Evolutionary conservation across 2,329 filamentous ascomycete species (phyloP).

Genomic region (Leptographium wingfieldii): DNA sequence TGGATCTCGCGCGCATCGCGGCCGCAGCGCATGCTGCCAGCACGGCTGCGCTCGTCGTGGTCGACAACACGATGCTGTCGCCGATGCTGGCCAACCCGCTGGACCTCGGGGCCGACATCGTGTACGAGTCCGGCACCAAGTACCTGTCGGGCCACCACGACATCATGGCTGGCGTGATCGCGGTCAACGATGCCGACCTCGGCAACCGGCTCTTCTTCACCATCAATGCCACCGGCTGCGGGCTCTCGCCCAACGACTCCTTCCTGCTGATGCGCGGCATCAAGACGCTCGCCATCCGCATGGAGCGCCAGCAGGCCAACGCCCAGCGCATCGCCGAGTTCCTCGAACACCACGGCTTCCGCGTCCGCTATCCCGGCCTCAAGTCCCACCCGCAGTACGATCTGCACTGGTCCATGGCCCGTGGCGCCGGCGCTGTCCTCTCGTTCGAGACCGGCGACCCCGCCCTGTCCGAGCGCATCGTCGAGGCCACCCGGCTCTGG

Average conservation of each 20-base stretch:
- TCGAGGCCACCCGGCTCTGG: conserved; percentile 84
- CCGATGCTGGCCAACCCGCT: conserved; percentile 89
- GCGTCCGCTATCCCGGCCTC: conserved; percentile 86
- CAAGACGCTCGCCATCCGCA: conserved; percentile 92
- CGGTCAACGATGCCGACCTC: conserved; percentile 68
- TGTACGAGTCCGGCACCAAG: conserved; percentile 96
- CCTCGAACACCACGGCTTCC: conserved; percentile 82
- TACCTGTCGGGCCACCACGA: conserved; percentile 97
- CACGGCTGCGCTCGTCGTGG: conserved; percentile 67
- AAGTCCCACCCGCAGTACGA: conserved; percentile 95
- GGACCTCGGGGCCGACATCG: conserved; percentile 86
- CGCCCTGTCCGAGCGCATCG: conserved; percentile 74
- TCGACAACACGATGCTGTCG: conserved; percentile 98
- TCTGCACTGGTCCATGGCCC: conserved; percentile 88
- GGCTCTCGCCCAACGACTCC: conserved; percentile 86
- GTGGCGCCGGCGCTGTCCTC: conserved; percentile 85
- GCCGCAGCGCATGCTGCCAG: conserved; percentile 65
- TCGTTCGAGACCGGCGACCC: conserved; percentile 93
- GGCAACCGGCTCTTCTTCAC: conserved; percentile 91
- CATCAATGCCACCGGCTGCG: conserved; percentile 93
- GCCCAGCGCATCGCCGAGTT: conserved; percentile 86
- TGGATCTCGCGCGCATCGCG: conserved; percentile 76
- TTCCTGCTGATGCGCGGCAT: conserved; percentile 92
- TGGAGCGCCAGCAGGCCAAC: conserved; percentile 96
- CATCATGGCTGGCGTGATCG: conserved; percentile 95